A percentile compares a stretch with the other conserved stretches of the same genome.
Conservation (phyloP, 2,329 filamentous ascomycete genomes). For the Botrytis fragariae region DNA sequence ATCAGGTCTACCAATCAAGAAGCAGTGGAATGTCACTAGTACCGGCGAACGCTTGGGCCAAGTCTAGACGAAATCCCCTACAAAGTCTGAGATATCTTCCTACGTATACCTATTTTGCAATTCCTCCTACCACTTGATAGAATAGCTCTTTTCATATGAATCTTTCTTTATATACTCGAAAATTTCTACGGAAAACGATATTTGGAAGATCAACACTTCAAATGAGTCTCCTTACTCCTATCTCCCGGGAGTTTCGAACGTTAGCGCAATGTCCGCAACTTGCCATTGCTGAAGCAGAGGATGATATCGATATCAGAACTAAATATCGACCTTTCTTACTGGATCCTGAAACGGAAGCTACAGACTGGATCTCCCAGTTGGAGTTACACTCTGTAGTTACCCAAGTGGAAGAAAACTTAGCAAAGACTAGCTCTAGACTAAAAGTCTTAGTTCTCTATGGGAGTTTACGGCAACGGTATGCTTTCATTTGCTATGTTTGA, state of each 20-base stretch:
- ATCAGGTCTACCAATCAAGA: not conserved
- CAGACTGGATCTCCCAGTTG: conserved; percentile 56
- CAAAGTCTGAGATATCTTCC: not conserved
- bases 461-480: conserved; percentile 49
- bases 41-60: not conserved
- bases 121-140: not conserved
- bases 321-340: conserved; percentile 59
- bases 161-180: not conserved
- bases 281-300: conserved; percentile 7
- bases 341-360: conserved; percentile 37
- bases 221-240: not conserved
- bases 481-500: not conserved
- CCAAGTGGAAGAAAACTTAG: conserved; percentile 50
- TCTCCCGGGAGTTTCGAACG: conserved; percentile 5
- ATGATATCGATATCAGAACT: conserved; percentile 32
- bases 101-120: not conserved
- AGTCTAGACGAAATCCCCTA: not conserved
- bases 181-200: not conserved
- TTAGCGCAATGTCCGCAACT: conserved; percentile 8
- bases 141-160: not conserved
- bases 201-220: not conserved
- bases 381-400: conserved; percentile 53
- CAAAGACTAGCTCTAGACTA: conserved; percentile 40
- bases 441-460: conserved; percentile 61
- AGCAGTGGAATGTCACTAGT: not conserved